These are phyloP conservation scores for Plantago elongata DNA, from an alignment of 257 asterid genomes.

Conservation along the genomic window DNA sequence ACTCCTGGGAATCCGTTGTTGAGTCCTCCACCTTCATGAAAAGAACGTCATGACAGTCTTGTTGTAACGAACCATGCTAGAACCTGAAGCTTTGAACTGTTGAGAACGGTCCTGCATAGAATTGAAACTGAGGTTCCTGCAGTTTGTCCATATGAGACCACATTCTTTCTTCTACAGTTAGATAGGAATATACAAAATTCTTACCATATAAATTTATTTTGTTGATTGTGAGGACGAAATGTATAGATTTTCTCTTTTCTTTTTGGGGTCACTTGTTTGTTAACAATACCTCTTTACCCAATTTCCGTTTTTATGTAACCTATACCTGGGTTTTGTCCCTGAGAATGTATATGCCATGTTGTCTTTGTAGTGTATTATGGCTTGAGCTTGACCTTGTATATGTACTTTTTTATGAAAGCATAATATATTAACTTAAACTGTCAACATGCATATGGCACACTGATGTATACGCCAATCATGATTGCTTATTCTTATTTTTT, in stretches of 20 bases:
- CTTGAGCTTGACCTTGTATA: too few relatives aligned
- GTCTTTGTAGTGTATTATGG: too few relatives aligned
- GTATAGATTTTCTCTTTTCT: conserved; percentile 9
- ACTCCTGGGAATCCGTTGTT: conserved; percentile 76
- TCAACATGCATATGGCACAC: too few relatives aligned
- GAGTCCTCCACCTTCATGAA: conserved; percentile 40
- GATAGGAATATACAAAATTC: too few relatives aligned
- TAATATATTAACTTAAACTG: too few relatives aligned
- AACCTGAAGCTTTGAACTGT: conserved; percentile 4
- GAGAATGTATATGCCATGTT: too few relatives aligned
- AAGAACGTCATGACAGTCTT: conserved; percentile 4
- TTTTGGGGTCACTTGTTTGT: neutral
- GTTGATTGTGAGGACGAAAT: conserved; percentile 7
- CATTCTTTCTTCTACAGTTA: neutral
- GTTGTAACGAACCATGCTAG: conserved; percentile 10
- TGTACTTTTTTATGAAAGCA: too few relatives aligned
- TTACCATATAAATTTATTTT: neutral
- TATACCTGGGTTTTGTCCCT: too few relatives aligned
- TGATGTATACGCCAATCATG: too few relatives aligned
- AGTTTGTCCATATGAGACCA: conserved; percentile 8
- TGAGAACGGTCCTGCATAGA: neutral
- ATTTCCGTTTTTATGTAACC: too few relatives aligned
- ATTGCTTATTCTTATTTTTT: too few relatives aligned
- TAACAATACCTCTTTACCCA: too few relatives aligned
- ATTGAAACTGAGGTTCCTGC: neutral